A percentile compares a stretch with the other conserved stretches of the same genome.
Evolutionary conservation across 2,329 filamentous ascomycete genomes (phyloP).

Genomic region (Trichoderma gracile): DNA sequence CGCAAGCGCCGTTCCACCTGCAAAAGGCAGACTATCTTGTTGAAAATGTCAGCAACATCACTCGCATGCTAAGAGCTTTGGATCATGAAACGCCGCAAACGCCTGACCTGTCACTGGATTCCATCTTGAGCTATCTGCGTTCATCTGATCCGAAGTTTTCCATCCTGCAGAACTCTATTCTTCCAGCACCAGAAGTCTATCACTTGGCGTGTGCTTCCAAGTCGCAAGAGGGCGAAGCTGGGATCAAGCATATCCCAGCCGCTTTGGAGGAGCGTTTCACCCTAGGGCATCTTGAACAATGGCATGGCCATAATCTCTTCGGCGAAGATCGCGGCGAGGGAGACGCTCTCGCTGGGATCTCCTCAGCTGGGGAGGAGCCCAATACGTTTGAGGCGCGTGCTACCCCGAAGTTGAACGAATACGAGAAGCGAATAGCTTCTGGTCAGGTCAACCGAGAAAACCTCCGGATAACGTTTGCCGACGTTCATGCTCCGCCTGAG

Average conservation of each 20-base stretch:
- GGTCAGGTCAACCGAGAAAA: conserved; percentile 80
- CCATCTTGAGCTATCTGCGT: conserved; percentile 34
- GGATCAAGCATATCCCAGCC: conserved; percentile 29
- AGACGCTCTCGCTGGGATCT: conserved; percentile 32
- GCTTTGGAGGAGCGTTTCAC: conserved; percentile 37
- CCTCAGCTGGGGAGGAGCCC: conserved; percentile 36
- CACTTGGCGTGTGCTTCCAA: conserved; percentile 41
- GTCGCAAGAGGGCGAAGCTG: conserved; percentile 30
- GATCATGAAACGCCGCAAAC: conserved; percentile 29
- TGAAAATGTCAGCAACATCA: conserved; percentile 51
- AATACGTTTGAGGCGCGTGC: conserved; percentile 32
- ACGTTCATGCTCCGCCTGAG: conserved; percentile 79
- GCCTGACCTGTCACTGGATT: conserved; percentile 31
- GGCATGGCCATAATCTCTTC: conserved; percentile 36
- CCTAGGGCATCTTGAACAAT: conserved; percentile 39
- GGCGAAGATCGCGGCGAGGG: conserved; percentile 35
- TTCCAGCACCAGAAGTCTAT: conserved; percentile 44
- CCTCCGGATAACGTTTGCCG: conserved; percentile 82
- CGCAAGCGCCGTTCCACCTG: conserved; percentile 28
- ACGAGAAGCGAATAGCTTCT: conserved; percentile 79
- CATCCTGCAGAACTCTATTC: conserved; percentile 40
- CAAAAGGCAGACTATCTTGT: conserved; percentile 44
- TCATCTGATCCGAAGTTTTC: conserved; percentile 33
- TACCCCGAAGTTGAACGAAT: conserved; percentile 60
- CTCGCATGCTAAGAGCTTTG: conserved; percentile 48